These are phyloP conservation scores for Leptographium flavum DNA, from an alignment of 2,329 filamentous ascomycete species.

Conservation along the genomic window DNA sequence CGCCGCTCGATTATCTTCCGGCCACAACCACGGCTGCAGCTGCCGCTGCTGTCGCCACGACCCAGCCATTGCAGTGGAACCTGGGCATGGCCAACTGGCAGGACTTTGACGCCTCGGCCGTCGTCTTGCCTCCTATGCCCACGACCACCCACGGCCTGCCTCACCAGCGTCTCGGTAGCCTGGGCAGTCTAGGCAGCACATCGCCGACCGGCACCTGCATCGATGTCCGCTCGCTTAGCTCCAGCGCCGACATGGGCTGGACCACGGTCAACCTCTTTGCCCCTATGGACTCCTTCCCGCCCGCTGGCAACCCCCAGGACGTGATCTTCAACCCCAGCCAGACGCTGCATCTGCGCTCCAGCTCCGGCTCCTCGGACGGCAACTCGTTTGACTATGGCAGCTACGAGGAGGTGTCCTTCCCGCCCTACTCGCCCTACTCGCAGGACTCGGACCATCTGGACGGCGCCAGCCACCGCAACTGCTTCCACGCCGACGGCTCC, in stretches of 20 bases:
- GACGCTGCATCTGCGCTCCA: conserved; percentile 74
- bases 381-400: conserved; percentile 56
- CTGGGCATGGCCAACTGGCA: conserved; percentile 61
- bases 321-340: conserved; percentile 82
- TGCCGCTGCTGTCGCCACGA: conserved; percentile 22
- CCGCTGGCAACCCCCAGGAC: conserved; percentile 38
- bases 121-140: conserved; percentile 21
- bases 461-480: too few species aligned
- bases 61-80: conserved; percentile 48
- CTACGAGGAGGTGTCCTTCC: conserved; percentile 67
- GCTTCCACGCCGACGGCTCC: conserved; percentile 43
- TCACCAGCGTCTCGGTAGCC: conserved; percentile 13
- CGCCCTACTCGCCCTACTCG: conserved; percentile 61
- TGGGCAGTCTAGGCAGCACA: conserved; percentile 37
- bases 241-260: conserved; percentile 57
- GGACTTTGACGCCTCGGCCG: conserved; percentile 58
- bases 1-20: conserved; percentile 45
- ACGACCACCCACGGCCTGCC: conserved; percentile 28
- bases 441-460: conserved; percentile 68
- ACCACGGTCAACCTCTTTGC: conserved; percentile 62
- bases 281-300: conserved; percentile 53
- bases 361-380: conserved; percentile 72
- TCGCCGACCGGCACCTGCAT: conserved; percentile 70
- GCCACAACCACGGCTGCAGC: conserved; percentile 31
- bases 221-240: conserved; percentile 75